Base-by-base conservation (phyloP, 176 grass and related monocot species). In the Microstegium vimineum region DNA sequence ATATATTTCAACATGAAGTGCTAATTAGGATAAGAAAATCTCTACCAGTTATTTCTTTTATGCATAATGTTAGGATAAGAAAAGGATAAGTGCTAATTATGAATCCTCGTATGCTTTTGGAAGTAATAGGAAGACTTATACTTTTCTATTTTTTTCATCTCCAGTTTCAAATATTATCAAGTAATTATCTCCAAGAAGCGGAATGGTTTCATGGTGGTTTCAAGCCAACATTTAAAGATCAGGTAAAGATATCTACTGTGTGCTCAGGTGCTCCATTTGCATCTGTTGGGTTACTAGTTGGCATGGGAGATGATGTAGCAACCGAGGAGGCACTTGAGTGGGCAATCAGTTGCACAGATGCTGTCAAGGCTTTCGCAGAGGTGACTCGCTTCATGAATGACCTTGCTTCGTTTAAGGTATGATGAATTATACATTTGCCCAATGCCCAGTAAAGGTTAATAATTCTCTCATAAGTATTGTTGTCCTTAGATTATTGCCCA, bases 121-220 rank as follows among this genome's bases (percentile, higher is more conserved):
- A 38, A 38, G 36, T 60, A 43, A 71, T 1, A 71, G 38, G n/a
- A 28, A 43, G 27, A 16, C 26, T 57, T 45, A 74, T 5, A 23
- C 1, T 17, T 68, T 27, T 41, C 3, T 27, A 0, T 23, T 4
- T 4, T 34, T n/a, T 66, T 51, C 25, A 13, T 38, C 14, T 51
- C 15, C 32, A 90, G 87, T 66, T 63, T 54, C 69, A 90, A 62
- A 52, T 30, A 41, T 20, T 86, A 61, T 56, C 76, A 11, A 69
- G 37, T 15, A 69, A 69, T 8, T 90, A 86, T 74, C 62, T 81
- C 64, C 82, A 86, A 77, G 83, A 90, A 90, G 69, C 82, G 7
- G 61, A 90, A 79, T 90, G 87, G 83, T 84, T 10, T 32, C 77
- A 74, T 35, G 13, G 30, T 37, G 62, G 42, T 32, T 37, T 63